Evolutionary conservation across 306 rosid genomes (phyloP).

Genomic region (Quillaja saponaria): DNA sequence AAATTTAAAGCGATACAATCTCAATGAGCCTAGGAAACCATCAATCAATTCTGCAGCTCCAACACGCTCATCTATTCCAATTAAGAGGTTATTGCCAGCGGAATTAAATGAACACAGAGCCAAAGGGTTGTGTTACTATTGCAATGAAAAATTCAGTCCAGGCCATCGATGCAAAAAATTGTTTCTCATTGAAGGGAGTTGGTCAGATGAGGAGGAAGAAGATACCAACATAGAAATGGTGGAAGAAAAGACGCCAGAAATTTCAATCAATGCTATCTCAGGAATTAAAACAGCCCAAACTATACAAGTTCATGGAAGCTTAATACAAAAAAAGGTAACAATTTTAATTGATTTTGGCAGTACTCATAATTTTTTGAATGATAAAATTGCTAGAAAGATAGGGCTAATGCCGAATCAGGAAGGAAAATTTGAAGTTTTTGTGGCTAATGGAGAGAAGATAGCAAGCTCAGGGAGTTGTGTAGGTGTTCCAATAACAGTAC

Average conservation of each 20-base stretch:
- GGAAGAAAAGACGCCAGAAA: background rate
- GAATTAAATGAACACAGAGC: background rate
- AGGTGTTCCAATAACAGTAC: too few species aligned
- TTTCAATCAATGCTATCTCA: background rate
- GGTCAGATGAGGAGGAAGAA: too few species aligned
- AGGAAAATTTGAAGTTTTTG: background rate
- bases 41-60: background rate
- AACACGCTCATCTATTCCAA: background rate
- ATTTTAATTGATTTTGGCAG: background rate
- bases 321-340: background rate
- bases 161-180: background rate
- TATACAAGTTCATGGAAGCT: background rate
- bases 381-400: too few species aligned
- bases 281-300: too few species aligned
- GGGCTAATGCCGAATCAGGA: too few species aligned
- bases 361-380: background rate
- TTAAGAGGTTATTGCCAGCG: accelerated
- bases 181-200: too few species aligned
- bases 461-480: background rate
- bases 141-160: background rate
- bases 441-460: background rate
- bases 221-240: too few species aligned
- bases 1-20: background rate
- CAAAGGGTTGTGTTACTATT: background rate
- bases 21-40: background rate